phyloP scores from a whole-genome alignment of 1,284 basidiomycete species.

The Puccinia triticina region DNA sequence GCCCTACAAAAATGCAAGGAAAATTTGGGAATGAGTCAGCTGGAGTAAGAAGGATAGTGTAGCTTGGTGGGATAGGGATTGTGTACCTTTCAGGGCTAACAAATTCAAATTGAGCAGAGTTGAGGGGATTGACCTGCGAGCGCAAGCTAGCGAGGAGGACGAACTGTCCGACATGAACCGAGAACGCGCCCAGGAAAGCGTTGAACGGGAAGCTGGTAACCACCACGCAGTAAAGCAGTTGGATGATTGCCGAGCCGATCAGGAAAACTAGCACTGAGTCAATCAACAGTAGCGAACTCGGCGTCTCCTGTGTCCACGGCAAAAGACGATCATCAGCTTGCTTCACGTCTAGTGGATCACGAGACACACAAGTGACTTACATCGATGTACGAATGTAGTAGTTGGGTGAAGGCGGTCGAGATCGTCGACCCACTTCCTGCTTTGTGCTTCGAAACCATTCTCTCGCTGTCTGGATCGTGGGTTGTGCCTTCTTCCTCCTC shows the following conservation, averaged over 20 bases:
- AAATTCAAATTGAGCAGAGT: constrained; percentile 64
- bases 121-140: constrained; percentile 85
- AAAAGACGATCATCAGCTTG: background rate
- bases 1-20: constrained; percentile 62
- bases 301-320: constrained; percentile 19
- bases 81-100: constrained; percentile 64
- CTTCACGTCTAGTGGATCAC: too few relatives aligned
- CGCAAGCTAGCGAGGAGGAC: constrained; percentile 89
- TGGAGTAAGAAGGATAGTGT: background rate
- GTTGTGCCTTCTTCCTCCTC: too few relatives aligned
- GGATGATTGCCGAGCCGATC: constrained; percentile 83
- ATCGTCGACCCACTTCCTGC: too few relatives aligned
- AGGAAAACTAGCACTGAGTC: constrained; percentile 72
- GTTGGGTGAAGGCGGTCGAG: too few relatives aligned
- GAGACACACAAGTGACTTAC: too few relatives aligned
- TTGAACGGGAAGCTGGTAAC: constrained; percentile 96
- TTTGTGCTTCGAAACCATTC: too few relatives aligned
- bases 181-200: constrained; percentile 93
- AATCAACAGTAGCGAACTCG: constrained; percentile 40
- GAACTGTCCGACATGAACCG: constrained; percentile 93
- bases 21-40: background rate
- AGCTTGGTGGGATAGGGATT: background rate
- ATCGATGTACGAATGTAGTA: too few relatives aligned
- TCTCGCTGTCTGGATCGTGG: too few relatives aligned
- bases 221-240: constrained; percentile 88